A percentile compares a stretch with the other conserved stretches of the same genome.
Evolutionary conservation across 192 early-diverging fungal species (phyloP).

Genomic region (Umbelopsis sp.): DNA sequence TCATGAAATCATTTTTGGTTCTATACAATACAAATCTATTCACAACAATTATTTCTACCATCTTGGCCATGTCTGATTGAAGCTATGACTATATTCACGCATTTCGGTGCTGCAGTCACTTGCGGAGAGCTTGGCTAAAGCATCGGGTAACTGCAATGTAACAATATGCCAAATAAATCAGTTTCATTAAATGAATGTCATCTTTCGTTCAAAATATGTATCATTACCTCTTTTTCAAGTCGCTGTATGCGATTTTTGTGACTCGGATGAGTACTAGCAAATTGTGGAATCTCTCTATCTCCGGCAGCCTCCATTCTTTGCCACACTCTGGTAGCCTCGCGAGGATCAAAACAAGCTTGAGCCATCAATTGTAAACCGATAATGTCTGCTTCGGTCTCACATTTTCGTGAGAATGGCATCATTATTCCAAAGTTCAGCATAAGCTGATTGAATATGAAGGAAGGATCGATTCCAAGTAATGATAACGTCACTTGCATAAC

Average conservation of each 20-base stretch:
- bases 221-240: constrained; percentile 45
- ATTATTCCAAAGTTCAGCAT: constrained; percentile 74
- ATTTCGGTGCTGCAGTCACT: constrained; percentile 48
- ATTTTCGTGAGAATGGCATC: constrained; percentile 86
- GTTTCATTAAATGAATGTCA: too few relatives aligned
- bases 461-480: constrained; percentile 70
- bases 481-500: constrained; percentile 61
- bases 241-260: constrained; percentile 67
- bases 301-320: constrained; percentile 71
- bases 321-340: constrained; percentile 81
- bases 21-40: background rate
- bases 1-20: too few relatives aligned
- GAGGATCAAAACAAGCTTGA: constrained; percentile 90
- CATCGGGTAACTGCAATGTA: constrained; percentile 25
- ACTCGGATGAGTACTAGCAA: constrained; percentile 86
- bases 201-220: background rate
- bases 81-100: constrained; percentile 25
- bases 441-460: constrained; percentile 57
- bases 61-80: constrained; percentile 24
- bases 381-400: constrained; percentile 92
- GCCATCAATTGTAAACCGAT: constrained; percentile 91
- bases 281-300: constrained; percentile 52
- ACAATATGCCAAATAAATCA: too few relatives aligned
- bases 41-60: constrained; percentile 13
- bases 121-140: constrained; percentile 21